These are phyloP conservation scores for Avena eriantha DNA, from an alignment of 176 grass and related monocot species.

Conservation along the genomic window DNA sequence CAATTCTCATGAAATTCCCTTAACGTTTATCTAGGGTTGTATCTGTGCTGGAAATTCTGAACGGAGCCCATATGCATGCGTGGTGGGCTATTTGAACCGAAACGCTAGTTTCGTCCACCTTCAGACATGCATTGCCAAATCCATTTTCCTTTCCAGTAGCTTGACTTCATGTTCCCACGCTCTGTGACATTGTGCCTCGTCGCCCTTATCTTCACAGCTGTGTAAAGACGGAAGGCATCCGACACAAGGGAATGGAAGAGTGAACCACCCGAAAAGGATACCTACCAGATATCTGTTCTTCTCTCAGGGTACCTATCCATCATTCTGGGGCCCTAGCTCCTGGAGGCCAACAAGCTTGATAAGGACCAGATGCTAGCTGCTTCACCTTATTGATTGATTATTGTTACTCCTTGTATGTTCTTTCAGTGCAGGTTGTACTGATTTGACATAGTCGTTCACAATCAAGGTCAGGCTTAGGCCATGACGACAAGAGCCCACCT, in stretches of 20 bases:
- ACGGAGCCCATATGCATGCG: not conserved
- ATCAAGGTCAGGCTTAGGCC: no score
- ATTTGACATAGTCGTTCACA: no score
- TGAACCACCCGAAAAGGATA: conserved; percentile 49
- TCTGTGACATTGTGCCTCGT: conserved; percentile 38
- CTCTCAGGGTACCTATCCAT: conserved; percentile 33
- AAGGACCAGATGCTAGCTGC: conserved; percentile 30
- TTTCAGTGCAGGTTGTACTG: no score
- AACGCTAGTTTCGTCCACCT: not conserved
- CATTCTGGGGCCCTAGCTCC: conserved; percentile 2
- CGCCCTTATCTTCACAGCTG: conserved; percentile 54
- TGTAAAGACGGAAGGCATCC: conserved; percentile 31
- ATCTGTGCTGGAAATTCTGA: not conserved
- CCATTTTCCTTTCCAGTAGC: conserved; percentile 26
- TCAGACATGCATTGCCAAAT: not conserved
- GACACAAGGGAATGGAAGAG: conserved; percentile 34
- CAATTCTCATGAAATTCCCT: not conserved
- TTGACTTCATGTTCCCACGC: conserved; percentile 39
- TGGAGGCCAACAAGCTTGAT: conserved; percentile 52
- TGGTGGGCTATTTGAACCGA: not conserved
- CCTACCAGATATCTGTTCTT: conserved; percentile 41
- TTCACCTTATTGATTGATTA: conserved; percentile 39
- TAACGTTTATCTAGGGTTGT: not conserved
- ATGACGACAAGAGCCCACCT: no score
- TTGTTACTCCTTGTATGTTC: no score